Evolutionary conservation across 1,139 yeast species (phyloP).

Genomic region (Entelexis paramagnoliae): DNA sequence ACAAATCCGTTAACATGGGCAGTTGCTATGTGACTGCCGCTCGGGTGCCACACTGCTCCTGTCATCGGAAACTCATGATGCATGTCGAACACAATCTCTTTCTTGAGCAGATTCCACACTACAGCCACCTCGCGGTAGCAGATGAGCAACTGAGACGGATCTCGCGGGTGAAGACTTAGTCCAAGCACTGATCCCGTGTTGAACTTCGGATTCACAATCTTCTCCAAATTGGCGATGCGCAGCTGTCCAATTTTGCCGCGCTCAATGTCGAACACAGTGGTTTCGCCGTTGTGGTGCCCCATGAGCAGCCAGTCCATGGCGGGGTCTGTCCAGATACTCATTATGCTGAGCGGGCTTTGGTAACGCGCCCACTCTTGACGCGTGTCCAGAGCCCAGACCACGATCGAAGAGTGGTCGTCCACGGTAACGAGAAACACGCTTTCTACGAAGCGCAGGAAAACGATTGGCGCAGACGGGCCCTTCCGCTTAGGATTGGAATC

Average conservation of each 20-base stretch:
- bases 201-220: slow-evolving; percentile 27
- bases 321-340: slow-evolving; percentile 68
- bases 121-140: slow-evolving; percentile 64
- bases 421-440: slow-evolving; percentile 70
- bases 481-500: slow-evolving; percentile 32
- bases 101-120: slow-evolving; percentile 54
- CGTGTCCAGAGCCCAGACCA: slow-evolving; percentile 59
- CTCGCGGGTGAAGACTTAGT: slow-evolving; percentile 79
- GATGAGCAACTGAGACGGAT: slow-evolving; percentile 64
- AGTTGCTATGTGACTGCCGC: slow-evolving; percentile 74
- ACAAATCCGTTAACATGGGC: slow-evolving; percentile 72
- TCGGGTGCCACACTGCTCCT: slow-evolving; percentile 80
- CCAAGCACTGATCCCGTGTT: slow-evolving; percentile 50
- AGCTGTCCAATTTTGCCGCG: slow-evolving; percentile 57
- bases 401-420: slow-evolving; percentile 45
- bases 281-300: slow-evolving; percentile 69
- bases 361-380: slow-evolving; percentile 40
- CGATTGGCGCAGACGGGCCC: slow-evolving; percentile 36
- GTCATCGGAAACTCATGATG: slow-evolving; percentile 40
- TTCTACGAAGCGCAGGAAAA: slow-evolving; percentile 54
- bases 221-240: slow-evolving; percentile 65
- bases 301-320: slow-evolving; percentile 75
- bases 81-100: slow-evolving; percentile 43
- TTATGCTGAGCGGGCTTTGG: slow-evolving; percentile 47
- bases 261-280: slow-evolving; percentile 75